Conservation (phyloP, 768 basidiomycete species). For the Suillus subaureus region DNA sequence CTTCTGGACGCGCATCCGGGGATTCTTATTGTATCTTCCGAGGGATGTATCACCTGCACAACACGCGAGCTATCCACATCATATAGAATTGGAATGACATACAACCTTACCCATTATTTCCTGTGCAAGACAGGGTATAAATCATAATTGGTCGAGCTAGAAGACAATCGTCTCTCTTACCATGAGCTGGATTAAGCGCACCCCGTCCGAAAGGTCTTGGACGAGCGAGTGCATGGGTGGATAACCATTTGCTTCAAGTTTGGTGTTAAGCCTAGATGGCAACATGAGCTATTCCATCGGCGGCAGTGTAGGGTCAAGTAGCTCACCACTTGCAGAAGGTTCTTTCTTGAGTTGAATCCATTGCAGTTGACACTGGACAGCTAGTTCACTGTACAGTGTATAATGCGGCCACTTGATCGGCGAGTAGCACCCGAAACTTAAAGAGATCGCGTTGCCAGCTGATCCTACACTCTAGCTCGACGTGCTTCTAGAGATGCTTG, state of each 20-base stretch:
- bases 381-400: neutral
- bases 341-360: slow-evolving; percentile 58
- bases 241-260: slow-evolving; percentile 83
- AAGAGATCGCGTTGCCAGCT: neutral
- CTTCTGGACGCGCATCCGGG: slow-evolving; percentile 92
- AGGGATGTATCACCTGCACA: slow-evolving; percentile 80
- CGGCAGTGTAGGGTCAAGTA: neutral
- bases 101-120: slow-evolving; percentile 87
- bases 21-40: slow-evolving; percentile 90
- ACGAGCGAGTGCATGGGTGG: slow-evolving; percentile 90
- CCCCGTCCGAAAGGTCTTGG: slow-evolving; percentile 91
- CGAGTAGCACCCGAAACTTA: neutral
- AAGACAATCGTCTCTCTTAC: slow-evolving; percentile 41
- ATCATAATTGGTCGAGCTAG: slow-evolving; percentile 11
- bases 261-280: slow-evolving; percentile 86
- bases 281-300: slow-evolving; percentile 7
- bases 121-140: slow-evolving; percentile 42
- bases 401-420: neutral
- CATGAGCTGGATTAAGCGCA: slow-evolving; percentile 93
- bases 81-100: slow-evolving; percentile 5
- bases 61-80: neutral
- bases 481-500: neutral
- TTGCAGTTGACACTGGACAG: slow-evolving; percentile 11
- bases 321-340: slow-evolving; percentile 91
- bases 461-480: neutral